These are phyloP conservation scores for Boletellus emodensis DNA, from an alignment of 768 basidiomycete species.

Conservation along the genomic window DNA sequence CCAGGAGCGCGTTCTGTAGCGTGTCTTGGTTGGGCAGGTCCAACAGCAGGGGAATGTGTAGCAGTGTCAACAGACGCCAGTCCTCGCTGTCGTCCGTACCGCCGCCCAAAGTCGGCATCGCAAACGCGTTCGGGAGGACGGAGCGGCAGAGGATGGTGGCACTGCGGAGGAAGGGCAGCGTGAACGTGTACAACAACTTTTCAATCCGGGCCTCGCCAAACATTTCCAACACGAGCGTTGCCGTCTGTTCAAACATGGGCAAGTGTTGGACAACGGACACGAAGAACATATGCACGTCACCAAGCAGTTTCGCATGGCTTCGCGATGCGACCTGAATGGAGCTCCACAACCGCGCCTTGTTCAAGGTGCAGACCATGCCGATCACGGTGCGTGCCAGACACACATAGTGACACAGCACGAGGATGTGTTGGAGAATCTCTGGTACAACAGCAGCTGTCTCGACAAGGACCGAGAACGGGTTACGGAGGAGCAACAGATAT, in stretches of 20 bases:
- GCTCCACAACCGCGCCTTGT: constrained; percentile 59
- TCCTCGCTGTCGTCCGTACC: constrained; percentile 62
- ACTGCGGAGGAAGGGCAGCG: constrained; percentile 86
- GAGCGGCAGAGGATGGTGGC: constrained; percentile 82
- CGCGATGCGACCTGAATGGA: constrained; percentile 44
- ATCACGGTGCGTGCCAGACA: constrained; percentile 83
- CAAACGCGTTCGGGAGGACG: constrained; percentile 61
- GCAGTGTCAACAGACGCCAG: constrained; percentile 62
- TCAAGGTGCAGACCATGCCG: constrained; percentile 77
- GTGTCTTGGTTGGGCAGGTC: constrained; percentile 81
- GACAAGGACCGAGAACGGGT: constrained; percentile 85
- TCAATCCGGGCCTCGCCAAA: constrained; percentile 84
- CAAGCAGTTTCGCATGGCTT: constrained; percentile 69
- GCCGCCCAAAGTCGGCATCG: constrained; percentile 36
- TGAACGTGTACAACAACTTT: constrained; percentile 82
- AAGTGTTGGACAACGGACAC: constrained; percentile 89
- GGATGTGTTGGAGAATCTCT: constrained; percentile 82
- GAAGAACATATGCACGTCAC: constrained; percentile 84
- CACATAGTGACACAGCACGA: constrained; percentile 88
- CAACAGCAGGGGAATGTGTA: constrained; percentile 77
- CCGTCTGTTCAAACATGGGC: constrained; percentile 80
- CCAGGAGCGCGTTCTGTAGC: constrained; percentile 80
- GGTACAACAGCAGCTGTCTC: constrained; percentile 90
- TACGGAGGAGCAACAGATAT: constrained; percentile 80
- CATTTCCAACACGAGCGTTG: constrained; percentile 71